A percentile compares a stretch with the other conserved stretches of the same genome.
These are phyloP conservation scores for Mucor sp. DNA, from an alignment of 371 early-diverging fungal genomes.

Conservation along the genomic window DNA sequence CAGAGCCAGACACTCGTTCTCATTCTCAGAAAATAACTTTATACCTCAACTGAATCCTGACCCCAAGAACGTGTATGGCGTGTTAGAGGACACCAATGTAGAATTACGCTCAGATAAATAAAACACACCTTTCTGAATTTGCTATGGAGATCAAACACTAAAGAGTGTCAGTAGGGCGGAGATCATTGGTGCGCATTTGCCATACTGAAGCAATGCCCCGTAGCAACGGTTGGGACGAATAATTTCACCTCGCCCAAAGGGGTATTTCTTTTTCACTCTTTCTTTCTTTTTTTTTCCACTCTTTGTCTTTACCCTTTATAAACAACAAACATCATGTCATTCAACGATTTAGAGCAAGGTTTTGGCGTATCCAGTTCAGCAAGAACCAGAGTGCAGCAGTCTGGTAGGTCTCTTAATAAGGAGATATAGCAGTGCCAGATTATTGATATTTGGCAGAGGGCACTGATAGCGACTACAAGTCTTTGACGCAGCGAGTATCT, in stretches of 20 bases:
- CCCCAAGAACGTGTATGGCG: slow-evolving; percentile 18
- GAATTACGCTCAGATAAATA: slow-evolving; percentile 18
- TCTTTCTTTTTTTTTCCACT: background rate
- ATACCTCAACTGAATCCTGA: slow-evolving; percentile 18
- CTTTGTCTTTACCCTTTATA: background rate
- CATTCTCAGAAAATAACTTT: slow-evolving; percentile 71
- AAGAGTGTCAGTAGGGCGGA: too few relatives aligned
- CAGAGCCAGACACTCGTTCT: slow-evolving; percentile 54
- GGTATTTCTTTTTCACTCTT: background rate
- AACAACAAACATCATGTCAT: slow-evolving; percentile 39
- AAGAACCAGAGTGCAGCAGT: slow-evolving; percentile 22
- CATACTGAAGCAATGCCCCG: too few relatives aligned
- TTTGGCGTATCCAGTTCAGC: slow-evolving; percentile 25
- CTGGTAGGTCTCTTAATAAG: slow-evolving; percentile 12
- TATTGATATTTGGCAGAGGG: slow-evolving; percentile 26
- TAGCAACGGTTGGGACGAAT: too few relatives aligned
- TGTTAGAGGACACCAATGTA: slow-evolving; percentile 22
- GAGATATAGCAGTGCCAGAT: background rate
- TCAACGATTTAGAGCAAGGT: slow-evolving; percentile 61
- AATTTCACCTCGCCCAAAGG: too few relatives aligned
- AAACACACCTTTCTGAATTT: background rate
- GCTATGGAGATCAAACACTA: too few relatives aligned
- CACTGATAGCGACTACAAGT: slow-evolving; percentile 57
- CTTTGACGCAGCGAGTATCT: slow-evolving; percentile 61
- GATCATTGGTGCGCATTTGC: too few relatives aligned